phyloP scores from a whole-genome alignment of 2,329 filamentous ascomycete genomes.

The Xylariaceae sp. region DNA sequence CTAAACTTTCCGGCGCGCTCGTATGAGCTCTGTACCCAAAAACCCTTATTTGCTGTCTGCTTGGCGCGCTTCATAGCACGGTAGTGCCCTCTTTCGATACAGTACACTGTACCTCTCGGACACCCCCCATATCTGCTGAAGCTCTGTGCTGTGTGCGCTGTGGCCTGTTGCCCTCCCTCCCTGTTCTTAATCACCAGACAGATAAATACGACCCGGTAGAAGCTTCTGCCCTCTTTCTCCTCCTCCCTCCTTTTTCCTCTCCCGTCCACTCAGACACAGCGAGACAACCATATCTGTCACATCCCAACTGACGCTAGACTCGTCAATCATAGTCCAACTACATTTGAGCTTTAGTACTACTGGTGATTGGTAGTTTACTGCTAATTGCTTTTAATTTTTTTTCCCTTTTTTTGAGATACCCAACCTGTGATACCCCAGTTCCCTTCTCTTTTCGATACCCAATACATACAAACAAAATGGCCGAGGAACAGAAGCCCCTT shows the following conservation, averaged over 20 bases:
- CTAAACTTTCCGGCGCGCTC: slow-evolving; percentile 25
- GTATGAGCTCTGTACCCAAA: slow-evolving; percentile 18
- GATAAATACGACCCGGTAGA: slow-evolving; percentile 45
- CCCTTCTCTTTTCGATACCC: slow-evolving; percentile 46
- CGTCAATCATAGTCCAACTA: slow-evolving; percentile 20
- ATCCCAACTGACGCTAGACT: slow-evolving; percentile 23
- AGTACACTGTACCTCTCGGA: too few relatives aligned
- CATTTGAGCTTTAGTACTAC: slow-evolving; percentile 21
- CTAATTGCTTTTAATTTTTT: slow-evolving; percentile 46
- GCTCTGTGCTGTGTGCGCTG: slow-evolving; percentile 13
- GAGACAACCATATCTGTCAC: slow-evolving; percentile 19
- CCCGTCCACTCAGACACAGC: slow-evolving; percentile 33
- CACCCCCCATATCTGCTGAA: slow-evolving; percentile 5
- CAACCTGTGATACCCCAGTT: slow-evolving; percentile 49
- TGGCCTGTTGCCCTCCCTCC: slow-evolving; percentile 29
- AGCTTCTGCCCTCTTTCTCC: slow-evolving; percentile 40
- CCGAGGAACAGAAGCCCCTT: slow-evolving; percentile 75
- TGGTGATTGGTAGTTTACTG: slow-evolving; percentile 24
- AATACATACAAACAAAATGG: slow-evolving; percentile 63
- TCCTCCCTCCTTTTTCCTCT: slow-evolving; percentile 37
- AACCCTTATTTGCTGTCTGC: slow-evolving; percentile 22
- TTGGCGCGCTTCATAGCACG: slow-evolving; percentile 21
- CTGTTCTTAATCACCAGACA: slow-evolving; percentile 40
- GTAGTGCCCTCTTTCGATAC: too few relatives aligned
- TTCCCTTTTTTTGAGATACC: slow-evolving; percentile 60